A percentile compares a stretch with the other conserved stretches of the same genome.
Conservation (phyloP, 495 filamentous ascomycete genomes). For the Physcia stellaris region DNA sequence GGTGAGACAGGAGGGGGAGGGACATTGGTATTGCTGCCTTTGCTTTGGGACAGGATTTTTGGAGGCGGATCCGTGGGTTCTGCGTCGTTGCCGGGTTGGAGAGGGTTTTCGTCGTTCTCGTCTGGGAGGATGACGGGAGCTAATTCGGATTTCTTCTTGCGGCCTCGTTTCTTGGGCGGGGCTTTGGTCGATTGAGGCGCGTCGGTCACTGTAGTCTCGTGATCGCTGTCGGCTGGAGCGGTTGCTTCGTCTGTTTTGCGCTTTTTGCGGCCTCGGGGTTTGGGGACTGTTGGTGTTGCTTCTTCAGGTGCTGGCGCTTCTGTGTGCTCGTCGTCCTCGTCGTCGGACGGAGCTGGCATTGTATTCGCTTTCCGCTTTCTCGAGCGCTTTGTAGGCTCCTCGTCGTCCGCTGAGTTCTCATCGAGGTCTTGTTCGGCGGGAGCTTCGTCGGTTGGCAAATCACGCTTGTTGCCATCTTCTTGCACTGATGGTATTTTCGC, state of each 20-base stretch:
- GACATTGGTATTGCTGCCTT: neutral
- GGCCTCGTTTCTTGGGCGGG: constrained; percentile 30
- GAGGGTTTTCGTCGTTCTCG: too few relatives aligned
- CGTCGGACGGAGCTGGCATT: constrained; percentile 11
- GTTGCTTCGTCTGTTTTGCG: neutral
- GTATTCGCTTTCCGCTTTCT: constrained; percentile 17
- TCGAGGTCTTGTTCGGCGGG: constrained; percentile 9
- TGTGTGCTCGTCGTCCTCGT: constrained; percentile 11
- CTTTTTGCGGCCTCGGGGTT: neutral
- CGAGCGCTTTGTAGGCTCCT: constrained; percentile 7
- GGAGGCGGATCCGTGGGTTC: constrained; percentile 1
- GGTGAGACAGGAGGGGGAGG: constrained; percentile 3
- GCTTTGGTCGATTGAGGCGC: constrained; percentile 1
- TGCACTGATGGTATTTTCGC: neutral
- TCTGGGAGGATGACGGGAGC: neutral
- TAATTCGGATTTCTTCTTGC: constrained; percentile 25
- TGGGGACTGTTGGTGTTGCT: neutral
- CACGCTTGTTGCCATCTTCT: too few relatives aligned
- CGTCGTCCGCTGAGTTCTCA: constrained; percentile 11
- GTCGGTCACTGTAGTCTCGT: neutral
- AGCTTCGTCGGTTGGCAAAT: neutral
- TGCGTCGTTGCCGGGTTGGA: too few relatives aligned
- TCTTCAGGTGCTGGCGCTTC: constrained; percentile 11
- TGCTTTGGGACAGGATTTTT: constrained; percentile 5
- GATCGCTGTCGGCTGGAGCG: neutral